A percentile compares a stretch with the other conserved stretches of the same genome.
Conservation (phyloP, 108 stramenopile genomes). For the Skeletonema marinoi region DNA sequence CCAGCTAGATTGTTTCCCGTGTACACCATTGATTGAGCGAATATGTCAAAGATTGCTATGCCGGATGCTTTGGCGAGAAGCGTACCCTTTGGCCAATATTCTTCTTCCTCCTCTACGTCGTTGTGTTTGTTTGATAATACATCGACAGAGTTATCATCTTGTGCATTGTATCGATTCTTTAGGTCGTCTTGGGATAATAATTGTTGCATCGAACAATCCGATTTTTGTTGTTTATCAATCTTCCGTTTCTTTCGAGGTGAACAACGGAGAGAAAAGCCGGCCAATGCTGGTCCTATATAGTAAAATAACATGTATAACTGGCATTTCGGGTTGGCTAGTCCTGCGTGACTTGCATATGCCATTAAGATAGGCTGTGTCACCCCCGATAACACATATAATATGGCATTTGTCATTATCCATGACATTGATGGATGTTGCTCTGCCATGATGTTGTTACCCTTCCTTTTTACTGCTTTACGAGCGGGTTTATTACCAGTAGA, state of each 20-base stretch:
- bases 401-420: conserved; percentile 26
- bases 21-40: conserved; percentile 74
- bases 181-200: background rate
- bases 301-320: conserved; percentile 85
- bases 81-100: conserved; percentile 20
- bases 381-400: conserved; percentile 67
- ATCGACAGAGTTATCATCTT: background rate
- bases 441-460: background rate
- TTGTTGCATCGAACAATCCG: background rate
- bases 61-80: conserved; percentile 42
- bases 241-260: background rate
- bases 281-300: conserved; percentile 67
- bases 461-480: background rate
- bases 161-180: background rate
- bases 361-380: conserved; percentile 71
- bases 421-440: background rate
- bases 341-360: conserved; percentile 62
- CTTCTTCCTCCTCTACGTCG: conserved; percentile 9
- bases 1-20: conserved; percentile 69
- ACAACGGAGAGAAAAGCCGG: conserved; percentile 34
- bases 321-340: conserved; percentile 58
- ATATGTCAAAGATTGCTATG: conserved; percentile 71
- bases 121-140: background rate
- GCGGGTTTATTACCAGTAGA: background rate
- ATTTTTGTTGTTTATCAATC: background rate